Evolutionary conservation across 768 basidiomycete species (phyloP).

Genomic region (Kwoniella dejecticola): DNA sequence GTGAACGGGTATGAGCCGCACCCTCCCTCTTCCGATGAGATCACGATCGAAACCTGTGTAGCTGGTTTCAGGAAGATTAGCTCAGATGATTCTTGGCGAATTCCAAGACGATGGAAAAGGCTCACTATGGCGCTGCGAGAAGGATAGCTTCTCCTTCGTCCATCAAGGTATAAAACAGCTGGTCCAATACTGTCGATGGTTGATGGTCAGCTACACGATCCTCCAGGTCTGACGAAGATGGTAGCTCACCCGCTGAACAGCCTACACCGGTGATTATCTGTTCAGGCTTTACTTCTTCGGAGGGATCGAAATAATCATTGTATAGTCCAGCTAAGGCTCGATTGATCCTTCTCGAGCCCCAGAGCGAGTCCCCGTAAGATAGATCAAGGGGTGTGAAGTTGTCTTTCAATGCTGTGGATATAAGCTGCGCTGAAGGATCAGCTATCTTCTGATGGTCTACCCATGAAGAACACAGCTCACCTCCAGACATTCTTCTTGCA

Average conservation of each 20-base stretch:
- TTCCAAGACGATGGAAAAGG: conserved; percentile 4
- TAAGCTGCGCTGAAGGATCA: conserved; percentile 26
- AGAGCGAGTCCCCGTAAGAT: conserved; percentile 52
- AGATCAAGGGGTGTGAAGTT: conserved; percentile 40
- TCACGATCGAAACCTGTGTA: conserved; percentile 48
- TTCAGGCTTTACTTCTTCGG: conserved; percentile 35
- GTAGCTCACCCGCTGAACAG: conserved; percentile 40
- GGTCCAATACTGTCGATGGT: conserved; percentile 44
- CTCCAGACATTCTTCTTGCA: conserved; percentile 45
- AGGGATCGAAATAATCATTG: conserved; percentile 40
- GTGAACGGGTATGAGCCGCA: conserved; percentile 38
- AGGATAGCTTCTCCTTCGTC: conserved; percentile 51
- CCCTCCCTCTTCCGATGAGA: conserved; percentile 40
- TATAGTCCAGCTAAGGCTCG: conserved; percentile 42
- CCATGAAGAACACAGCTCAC: conserved; percentile 11
- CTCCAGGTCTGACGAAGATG: no score
- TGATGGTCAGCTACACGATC: neutral
- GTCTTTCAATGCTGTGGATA: conserved; percentile 33
- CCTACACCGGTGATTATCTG: conserved; percentile 46
- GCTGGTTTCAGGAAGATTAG: conserved; percentile 18
- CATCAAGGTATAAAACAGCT: conserved; percentile 50
- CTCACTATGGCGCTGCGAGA: conserved; percentile 47
- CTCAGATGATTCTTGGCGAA: neutral
- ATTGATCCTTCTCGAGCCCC: conserved; percentile 49
- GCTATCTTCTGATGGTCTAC: conserved; percentile 12